A percentile compares a stretch with the other conserved stretches of the same genome.
Evolutionary conservation across 2,329 filamentous ascomycete genomes (phyloP).

Genomic region (Monilinia polystroma): DNA sequence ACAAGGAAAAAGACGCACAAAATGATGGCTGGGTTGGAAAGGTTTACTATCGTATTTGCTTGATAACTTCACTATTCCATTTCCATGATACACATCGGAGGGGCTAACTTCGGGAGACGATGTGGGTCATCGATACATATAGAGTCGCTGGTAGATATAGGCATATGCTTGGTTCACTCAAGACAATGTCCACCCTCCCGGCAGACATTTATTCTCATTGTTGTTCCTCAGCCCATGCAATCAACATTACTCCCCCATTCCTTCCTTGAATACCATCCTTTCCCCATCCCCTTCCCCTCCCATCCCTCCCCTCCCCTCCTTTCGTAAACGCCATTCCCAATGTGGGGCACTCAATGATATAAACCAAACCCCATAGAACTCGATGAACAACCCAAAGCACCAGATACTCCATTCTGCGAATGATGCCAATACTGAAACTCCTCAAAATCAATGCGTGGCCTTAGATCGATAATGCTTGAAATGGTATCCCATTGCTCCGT

Average conservation of each 20-base stretch:
- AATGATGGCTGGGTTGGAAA: not conserved
- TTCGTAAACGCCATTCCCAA: conserved; percentile 2
- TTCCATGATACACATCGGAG: not conserved
- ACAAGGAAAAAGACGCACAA: not conserved
- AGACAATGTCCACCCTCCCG: not conserved
- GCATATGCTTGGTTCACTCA: not conserved
- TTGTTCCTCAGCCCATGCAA: not conserved
- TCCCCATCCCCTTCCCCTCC: not conserved
- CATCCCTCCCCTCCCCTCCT: not conserved
- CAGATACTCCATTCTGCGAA: conserved; percentile 9
- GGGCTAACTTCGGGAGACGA: not conserved
- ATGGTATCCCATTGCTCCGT: not conserved
- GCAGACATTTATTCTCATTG: not conserved
- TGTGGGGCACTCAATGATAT: conserved; percentile 5
- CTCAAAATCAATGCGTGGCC: not conserved
- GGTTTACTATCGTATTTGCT: not conserved
- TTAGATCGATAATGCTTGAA: not conserved
- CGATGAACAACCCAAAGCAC: not conserved
- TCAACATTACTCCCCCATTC: not conserved
- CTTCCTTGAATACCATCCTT: not conserved
- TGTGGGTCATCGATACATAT: not conserved
- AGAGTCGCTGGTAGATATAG: not conserved
- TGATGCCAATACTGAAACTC: conserved; percentile 17
- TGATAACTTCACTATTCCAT: not conserved
- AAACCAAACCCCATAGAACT: not conserved